Evolutionary conservation across 208 protist species (phyloP).

Genomic region (Trypanosoma lewisi): DNA sequence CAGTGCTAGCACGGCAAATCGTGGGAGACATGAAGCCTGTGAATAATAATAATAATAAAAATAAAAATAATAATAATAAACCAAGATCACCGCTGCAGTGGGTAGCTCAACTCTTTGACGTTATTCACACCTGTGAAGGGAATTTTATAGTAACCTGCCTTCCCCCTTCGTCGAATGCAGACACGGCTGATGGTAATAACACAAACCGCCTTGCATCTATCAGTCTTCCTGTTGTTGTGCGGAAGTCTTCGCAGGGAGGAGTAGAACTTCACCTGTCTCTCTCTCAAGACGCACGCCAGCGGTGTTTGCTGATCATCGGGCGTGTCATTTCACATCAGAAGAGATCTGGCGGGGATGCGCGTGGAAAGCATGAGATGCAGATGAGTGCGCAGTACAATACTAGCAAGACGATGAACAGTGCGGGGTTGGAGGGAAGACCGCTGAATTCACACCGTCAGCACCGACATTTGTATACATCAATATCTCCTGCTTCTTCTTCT

Average conservation of each 20-base stretch:
- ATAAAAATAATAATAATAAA: neutral
- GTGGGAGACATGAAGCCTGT: neutral
- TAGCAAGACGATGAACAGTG: conserved; percentile 21
- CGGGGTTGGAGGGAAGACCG: conserved; percentile 22
- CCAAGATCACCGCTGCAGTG: conserved; percentile 10
- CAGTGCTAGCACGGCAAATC: conserved; percentile 1
- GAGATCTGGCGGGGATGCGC: neutral
- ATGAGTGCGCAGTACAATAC: conserved; percentile 17
- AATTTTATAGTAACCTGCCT: conserved; percentile 22
- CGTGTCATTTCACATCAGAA: conserved; percentile 26
- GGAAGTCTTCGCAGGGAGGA: neutral
- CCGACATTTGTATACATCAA: conserved; percentile 18
- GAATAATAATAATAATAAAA: neutral
- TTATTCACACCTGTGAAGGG: conserved; percentile 12
- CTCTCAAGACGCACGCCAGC: conserved; percentile 36
- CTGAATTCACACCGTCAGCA: conserved; percentile 20
- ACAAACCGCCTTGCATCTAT: conserved; percentile 4
- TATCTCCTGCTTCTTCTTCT: neutral
- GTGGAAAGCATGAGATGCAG: conserved; percentile 18
- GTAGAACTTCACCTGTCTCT: conserved; percentile 43
- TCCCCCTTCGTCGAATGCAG: neutral
- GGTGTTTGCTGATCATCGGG: conserved; percentile 45
- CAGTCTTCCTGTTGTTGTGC: conserved; percentile 17
- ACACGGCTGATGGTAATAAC: neutral
- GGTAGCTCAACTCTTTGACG: conserved; percentile 3